Conservation (phyloP, 495 filamentous ascomycete genomes). For the Filosporella fistucella region DNA sequence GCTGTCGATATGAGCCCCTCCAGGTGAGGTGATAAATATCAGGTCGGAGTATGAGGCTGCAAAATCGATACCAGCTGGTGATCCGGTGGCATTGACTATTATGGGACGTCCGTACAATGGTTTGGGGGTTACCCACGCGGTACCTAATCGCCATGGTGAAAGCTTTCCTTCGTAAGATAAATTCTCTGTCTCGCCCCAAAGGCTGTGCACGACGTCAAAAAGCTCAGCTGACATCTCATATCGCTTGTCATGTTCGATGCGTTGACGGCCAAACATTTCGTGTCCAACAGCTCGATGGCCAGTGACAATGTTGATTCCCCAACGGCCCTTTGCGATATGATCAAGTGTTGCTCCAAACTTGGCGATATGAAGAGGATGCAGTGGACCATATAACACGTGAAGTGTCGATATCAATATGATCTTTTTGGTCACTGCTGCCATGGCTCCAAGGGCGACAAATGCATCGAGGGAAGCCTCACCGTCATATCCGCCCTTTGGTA, state of each 20-base stretch:
- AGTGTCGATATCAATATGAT: slow-evolving; percentile 1
- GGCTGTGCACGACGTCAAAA: slow-evolving; percentile 1
- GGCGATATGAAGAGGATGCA: slow-evolving; percentile 2
- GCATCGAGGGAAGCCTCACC: neutral
- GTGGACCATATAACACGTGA: neutral
- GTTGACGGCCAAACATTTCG: slow-evolving; percentile 4
- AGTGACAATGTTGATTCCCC: slow-evolving; percentile 3
- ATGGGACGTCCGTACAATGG: neutral
- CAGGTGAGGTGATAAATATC: slow-evolving; percentile 1
- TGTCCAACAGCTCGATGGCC: neutral
- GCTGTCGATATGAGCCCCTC: slow-evolving; percentile 2
- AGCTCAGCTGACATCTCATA: slow-evolving; percentile 1
- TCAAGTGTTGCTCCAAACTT: slow-evolving; percentile 2
- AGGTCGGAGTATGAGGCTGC: neutral
- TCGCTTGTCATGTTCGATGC: slow-evolving; percentile 4
- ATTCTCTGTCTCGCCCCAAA: slow-evolving; percentile 4
- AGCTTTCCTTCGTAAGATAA: slow-evolving; percentile 2
- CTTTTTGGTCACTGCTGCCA: slow-evolving; percentile 1
- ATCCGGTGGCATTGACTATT: slow-evolving; percentile 1
- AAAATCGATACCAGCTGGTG: neutral
- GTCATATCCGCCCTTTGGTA: neutral
- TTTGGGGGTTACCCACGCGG: neutral
- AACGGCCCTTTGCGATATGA: neutral
- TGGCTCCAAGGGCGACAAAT: neutral
- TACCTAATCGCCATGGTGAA: neutral